Conservation (phyloP, 2,329 filamentous ascomycete species). For the Tolypocladium amazonense region DNA sequence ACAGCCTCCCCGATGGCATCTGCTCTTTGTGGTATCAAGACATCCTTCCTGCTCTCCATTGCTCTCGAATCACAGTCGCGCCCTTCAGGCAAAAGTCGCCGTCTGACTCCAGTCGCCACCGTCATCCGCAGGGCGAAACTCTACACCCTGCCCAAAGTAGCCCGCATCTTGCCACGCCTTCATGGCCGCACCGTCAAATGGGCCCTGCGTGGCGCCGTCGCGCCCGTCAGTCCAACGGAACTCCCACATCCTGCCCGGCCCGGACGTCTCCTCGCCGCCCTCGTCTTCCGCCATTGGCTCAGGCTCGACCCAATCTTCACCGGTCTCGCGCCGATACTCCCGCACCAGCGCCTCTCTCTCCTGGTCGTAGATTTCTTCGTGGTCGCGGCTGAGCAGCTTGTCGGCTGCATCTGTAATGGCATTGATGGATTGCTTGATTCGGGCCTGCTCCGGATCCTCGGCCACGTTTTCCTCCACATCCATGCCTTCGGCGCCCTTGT, state of each 20-base stretch:
- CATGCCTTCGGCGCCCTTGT: constrained; percentile 47
- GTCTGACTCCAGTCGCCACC: constrained; percentile 42
- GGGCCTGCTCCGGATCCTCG: constrained; percentile 58
- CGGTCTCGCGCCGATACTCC: constrained; percentile 75
- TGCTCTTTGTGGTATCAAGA: not conserved
- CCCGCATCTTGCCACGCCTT: constrained; percentile 82
- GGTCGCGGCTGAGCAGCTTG: constrained; percentile 69
- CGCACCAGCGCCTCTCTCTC: constrained; percentile 76
- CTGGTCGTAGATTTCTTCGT: constrained; percentile 84
- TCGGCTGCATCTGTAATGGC: constrained; percentile 84
- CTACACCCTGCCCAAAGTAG: constrained; percentile 86
- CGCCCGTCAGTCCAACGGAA: constrained; percentile 86
- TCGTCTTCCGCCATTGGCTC: constrained; percentile 14
- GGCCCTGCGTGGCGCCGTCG: constrained; percentile 72
- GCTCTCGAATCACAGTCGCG: not conserved
- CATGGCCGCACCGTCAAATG: constrained; percentile 80
- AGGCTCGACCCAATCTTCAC: constrained; percentile 67
- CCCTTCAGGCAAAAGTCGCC: constrained; percentile 37
- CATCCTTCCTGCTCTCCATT: not conserved
- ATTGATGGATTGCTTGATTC: constrained; percentile 65
- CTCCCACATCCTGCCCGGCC: constrained; percentile 52
- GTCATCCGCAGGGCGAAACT: constrained; percentile 53
- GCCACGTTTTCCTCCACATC: constrained; percentile 49
- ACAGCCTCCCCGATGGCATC: not conserved
- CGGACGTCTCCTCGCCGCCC: constrained; percentile 6